Evolutionary conservation across 2,329 filamentous ascomycete genomes (phyloP).

Genomic region (Colletotrichum sp.): DNA sequence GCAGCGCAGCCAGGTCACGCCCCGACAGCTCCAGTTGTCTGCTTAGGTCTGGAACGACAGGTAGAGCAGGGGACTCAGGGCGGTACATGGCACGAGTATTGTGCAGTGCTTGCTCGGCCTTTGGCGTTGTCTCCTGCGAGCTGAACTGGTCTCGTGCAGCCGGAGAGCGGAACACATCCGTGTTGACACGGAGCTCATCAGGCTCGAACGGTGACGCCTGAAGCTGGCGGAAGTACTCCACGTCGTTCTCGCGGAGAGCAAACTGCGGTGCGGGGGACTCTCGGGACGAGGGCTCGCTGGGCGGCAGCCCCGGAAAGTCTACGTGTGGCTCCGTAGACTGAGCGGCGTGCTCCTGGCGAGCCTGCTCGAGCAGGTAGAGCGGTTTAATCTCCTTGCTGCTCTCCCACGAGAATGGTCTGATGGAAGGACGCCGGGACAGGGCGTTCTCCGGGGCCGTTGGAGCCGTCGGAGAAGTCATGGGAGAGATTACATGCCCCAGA

Average conservation of each 20-base stretch:
- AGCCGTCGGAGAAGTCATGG: constrained; percentile 34
- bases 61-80: neutral
- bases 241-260: constrained; percentile 31
- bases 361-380: constrained; percentile 78
- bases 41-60: neutral
- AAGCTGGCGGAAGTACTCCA: constrained; percentile 21
- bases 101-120: constrained; percentile 46
- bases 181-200: constrained; percentile 45
- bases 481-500: constrained; percentile 43
- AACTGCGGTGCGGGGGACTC: constrained; percentile 38
- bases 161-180: constrained; percentile 32
- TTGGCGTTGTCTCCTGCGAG: constrained; percentile 73
- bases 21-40: neutral
- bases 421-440: constrained; percentile 39
- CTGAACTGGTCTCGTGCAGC: constrained; percentile 53
- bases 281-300: constrained; percentile 41
- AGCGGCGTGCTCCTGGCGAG: constrained; percentile 39
- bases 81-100: neutral
- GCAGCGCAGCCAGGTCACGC: neutral
- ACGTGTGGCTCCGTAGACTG: constrained; percentile 33
- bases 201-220: constrained; percentile 23
- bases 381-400: constrained; percentile 76
- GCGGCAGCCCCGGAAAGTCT: constrained; percentile 55
- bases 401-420: constrained; percentile 66
- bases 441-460: constrained; percentile 36